Evolutionary conservation across 495 filamentous ascomycete species (phyloP).

Genomic region (Aspergillus indologenus): DNA sequence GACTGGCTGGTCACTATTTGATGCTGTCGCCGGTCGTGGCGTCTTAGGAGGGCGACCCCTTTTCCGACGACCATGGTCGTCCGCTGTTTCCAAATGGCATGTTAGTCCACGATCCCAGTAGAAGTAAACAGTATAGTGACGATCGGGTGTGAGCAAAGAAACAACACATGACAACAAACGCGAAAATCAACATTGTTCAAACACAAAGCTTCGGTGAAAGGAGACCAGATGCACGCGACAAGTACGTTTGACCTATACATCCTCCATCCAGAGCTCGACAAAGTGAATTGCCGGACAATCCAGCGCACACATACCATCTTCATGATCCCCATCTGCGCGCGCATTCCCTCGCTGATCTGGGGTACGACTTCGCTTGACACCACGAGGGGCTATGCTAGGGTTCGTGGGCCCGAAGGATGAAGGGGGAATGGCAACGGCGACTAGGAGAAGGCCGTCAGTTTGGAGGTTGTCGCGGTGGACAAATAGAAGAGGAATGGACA

Average conservation of each 20-base stretch:
- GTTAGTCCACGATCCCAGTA: constrained; percentile 5
- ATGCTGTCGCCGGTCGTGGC: constrained; percentile 45
- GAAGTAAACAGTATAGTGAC: background rate
- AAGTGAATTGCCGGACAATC: constrained; percentile 16
- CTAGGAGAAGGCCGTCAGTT: constrained; percentile 44
- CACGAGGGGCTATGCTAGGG: constrained; percentile 61
- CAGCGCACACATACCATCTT: constrained; percentile 73
- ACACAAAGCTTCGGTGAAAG: background rate
- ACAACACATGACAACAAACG: constrained; percentile 5
- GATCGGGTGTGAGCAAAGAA: background rate
- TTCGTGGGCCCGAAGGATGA: constrained; percentile 45
- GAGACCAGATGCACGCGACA: constrained; percentile 14
- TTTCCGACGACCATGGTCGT: constrained; percentile 79
- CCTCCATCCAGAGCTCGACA: background rate
- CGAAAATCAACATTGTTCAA: background rate
- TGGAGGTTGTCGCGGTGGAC: constrained; percentile 31
- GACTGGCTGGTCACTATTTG: constrained; percentile 47
- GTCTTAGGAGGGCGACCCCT: constrained; percentile 79
- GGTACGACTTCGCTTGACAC: constrained; percentile 90
- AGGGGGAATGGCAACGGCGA: constrained; percentile 41
- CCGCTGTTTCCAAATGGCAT: constrained; percentile 29
- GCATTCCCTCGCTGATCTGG: constrained; percentile 71
- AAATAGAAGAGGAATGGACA: constrained; percentile 16
- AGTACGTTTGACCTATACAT: constrained; percentile 14
- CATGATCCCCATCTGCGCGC: constrained; percentile 58